Evolutionary conservation across 306 rosid genomes (phyloP).

Genomic region (Hylodesmum podocarpum): DNA sequence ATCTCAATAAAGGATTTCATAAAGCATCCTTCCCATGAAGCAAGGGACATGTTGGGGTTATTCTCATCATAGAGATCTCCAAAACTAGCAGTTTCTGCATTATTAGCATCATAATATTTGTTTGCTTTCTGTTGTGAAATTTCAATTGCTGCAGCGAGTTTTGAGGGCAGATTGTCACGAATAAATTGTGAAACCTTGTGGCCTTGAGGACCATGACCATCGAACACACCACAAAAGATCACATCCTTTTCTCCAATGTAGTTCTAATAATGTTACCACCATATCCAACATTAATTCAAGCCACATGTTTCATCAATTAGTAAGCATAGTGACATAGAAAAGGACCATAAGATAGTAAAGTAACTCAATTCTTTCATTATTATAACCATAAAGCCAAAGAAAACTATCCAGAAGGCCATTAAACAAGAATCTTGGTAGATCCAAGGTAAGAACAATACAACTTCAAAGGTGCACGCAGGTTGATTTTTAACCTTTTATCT

Average conservation of each 20-base stretch:
- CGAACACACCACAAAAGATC: constrained; percentile 87
- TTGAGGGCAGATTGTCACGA: constrained; percentile 71
- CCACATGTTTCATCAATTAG: not conserved
- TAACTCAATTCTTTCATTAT: constrained; percentile 8
- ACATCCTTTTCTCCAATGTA: constrained; percentile 58
- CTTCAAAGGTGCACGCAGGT: not conserved
- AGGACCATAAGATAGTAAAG: not conserved
- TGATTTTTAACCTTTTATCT: not conserved
- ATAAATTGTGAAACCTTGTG: constrained; percentile 67
- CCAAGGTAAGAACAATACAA: not conserved
- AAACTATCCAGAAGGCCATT: not conserved
- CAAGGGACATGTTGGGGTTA: constrained; percentile 36
- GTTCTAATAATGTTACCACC: constrained; percentile 50
- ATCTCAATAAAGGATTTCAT: constrained; percentile 61
- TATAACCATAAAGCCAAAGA: not conserved
- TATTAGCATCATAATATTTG: constrained; percentile 27
- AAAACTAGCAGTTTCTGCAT: not conserved
- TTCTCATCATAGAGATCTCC: constrained; percentile 2
- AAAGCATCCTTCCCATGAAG: constrained; percentile 74
- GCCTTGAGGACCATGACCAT: constrained; percentile 94
- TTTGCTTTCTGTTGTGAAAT: constrained; percentile 39
- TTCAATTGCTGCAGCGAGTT: constrained; percentile 62
- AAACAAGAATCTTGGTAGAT: constrained; percentile 5
- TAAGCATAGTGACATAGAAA: not conserved
- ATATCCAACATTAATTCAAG: constrained; percentile 20